Evolutionary conservation across 331 rosid species (phyloP), one percentile per base, ranked within the genome.

Genomic region (Saraca asoca): DNA sequence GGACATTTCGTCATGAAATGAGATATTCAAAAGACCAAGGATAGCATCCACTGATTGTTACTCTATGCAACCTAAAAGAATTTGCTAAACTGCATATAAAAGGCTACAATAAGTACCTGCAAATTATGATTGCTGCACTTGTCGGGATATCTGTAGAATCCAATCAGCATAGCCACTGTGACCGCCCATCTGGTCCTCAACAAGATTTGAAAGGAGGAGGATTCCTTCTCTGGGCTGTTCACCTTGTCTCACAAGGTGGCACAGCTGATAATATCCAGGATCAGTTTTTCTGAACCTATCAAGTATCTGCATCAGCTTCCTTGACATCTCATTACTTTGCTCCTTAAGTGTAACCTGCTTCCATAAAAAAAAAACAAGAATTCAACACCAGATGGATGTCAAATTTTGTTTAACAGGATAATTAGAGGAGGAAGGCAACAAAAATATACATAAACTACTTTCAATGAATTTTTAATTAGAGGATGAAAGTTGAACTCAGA

Each of bases 171-270:
- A 94, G 58, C 99, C 88, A 70, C 75, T 85, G 53, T 82, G 66
- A 67, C 95, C 88, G 12, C 95, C 91, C 80, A 88, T 82, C 75
- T 85, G 99, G 64, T 90, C 97, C 91, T 94, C 99, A 64, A 94
- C 87, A 71, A 94, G 96, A 79, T 90, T 85, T 58, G 88, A 67
- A 44, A 94, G 95, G 2, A 90, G 69, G 53, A 94, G 95, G 81
- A 80, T 78, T 52, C 99, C 96, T 85, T 94, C 99, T 71, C 85
- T 85, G 58, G 97, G 96, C 38, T 94, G 97, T 77, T 94, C 97
- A 7, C 99, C 97, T 86, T 90, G 99, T 85, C 99, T 86, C 75
- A 94, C 96, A 80, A 94, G 96, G 63, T 80, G 80, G 72, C 89
- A 78, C 64, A 81, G 66, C 71, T 80, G 96, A 80, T 80, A 80